Percentiles rank a stretch among this genome's conserved stretches.
phyloP scores from a whole-genome alignment of 1,284 basidiomycete genomes.

The Gomphus bonarii region DNA sequence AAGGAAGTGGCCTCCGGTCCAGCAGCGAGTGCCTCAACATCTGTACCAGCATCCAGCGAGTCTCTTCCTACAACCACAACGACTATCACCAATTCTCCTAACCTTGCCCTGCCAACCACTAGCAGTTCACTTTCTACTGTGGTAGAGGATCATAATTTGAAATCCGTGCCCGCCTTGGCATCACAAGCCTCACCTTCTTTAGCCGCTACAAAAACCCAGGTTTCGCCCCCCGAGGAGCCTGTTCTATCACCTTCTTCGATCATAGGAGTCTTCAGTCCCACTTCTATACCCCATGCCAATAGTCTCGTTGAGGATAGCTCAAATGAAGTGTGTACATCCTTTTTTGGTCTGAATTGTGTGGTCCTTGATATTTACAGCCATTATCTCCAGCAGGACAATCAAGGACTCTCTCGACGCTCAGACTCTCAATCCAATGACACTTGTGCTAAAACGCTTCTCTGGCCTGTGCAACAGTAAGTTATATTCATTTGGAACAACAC shows the following conservation, averaged over 20 bases:
- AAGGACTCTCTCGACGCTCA: not conserved
- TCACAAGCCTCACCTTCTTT: not conserved
- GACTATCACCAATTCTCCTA: not conserved
- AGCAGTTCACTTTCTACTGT: not conserved
- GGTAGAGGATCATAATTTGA: not conserved
- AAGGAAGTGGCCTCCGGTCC: not conserved
- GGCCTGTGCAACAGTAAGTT: constrained; percentile 52
- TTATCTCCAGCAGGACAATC: not conserved
- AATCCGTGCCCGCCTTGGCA: not conserved
- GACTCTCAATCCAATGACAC: constrained; percentile 28
- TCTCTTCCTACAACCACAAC: not conserved
- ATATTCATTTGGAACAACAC: not conserved
- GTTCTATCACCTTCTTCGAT: not conserved
- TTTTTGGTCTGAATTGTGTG: not conserved
- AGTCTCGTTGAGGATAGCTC: not conserved
- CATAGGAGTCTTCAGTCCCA: not conserved
- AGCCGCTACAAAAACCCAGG: not conserved
- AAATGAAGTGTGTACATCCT: not conserved
- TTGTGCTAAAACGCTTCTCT: constrained; percentile 53
- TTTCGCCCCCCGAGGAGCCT: not conserved
- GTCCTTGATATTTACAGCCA: not conserved
- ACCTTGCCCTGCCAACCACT: not conserved
- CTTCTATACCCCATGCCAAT: not conserved
- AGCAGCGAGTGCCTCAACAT: not conserved
- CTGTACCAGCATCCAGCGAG: not conserved